phyloP scores from a whole-genome alignment of 495 filamentous ascomycete species.

The Penicillium robsamsonii region DNA sequence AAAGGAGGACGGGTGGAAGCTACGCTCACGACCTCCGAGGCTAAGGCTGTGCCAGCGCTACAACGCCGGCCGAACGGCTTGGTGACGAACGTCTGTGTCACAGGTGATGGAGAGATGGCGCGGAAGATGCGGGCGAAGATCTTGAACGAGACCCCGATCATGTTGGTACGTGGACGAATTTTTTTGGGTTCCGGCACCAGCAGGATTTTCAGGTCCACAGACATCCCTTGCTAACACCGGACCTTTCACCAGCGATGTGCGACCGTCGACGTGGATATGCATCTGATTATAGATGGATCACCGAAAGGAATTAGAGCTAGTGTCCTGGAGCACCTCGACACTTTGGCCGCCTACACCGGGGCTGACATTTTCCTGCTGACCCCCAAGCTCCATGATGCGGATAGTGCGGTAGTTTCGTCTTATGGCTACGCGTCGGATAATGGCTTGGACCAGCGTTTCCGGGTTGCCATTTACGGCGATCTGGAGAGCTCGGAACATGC shows the following conservation, averaged over 20 bases:
- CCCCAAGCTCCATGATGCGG: constrained; percentile 62
- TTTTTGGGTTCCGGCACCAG: constrained; percentile 14
- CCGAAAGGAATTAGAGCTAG: constrained; percentile 63
- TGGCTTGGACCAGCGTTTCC: constrained; percentile 73
- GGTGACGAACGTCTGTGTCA: constrained; percentile 87
- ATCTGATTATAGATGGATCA: constrained; percentile 72
- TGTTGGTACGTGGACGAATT: constrained; percentile 64
- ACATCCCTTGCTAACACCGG: constrained; percentile 27
- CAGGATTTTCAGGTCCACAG: constrained; percentile 10
- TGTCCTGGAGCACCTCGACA: constrained; percentile 81
- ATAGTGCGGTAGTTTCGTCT: constrained; percentile 53
- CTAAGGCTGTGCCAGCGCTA: constrained; percentile 66
- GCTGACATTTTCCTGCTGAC: constrained; percentile 94
- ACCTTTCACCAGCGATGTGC: constrained; percentile 69
- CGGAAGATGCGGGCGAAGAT: constrained; percentile 81
- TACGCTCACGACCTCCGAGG: constrained; percentile 75
- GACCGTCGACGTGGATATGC: constrained; percentile 85
- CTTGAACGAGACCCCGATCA: constrained; percentile 80
- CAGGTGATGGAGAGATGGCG: constrained; percentile 77
- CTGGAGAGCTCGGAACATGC: constrained; percentile 94
- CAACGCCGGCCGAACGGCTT: constrained; percentile 68
- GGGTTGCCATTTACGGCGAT: constrained; percentile 92
- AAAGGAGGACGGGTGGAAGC: constrained; percentile 72
- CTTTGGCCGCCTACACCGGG: constrained; percentile 78
- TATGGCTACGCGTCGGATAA: constrained; percentile 67